These are phyloP conservation scores for Pelargonium myrrhifolium DNA, from an alignment of 441 rosid genomes.

Conservation along the genomic window DNA sequence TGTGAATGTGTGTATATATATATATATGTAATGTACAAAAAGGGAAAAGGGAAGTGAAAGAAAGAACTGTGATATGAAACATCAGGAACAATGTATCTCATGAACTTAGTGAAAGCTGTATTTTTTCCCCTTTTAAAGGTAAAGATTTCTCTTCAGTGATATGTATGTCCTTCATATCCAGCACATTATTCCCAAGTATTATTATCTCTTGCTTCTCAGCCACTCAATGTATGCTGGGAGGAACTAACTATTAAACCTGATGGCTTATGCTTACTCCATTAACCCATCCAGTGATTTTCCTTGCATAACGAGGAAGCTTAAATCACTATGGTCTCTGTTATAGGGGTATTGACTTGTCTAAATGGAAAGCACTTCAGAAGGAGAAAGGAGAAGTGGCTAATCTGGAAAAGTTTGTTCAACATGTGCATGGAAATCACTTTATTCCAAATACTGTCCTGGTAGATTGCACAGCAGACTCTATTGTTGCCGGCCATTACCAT, in stretches of 20 bases:
- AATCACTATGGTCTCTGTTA: constrained; percentile 14
- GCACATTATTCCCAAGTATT: not conserved
- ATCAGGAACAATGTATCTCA: too few relatives aligned
- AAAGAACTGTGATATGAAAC: too few relatives aligned
- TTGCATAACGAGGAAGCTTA: not conserved
- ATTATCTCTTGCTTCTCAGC: not conserved
- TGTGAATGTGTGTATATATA: too few relatives aligned
- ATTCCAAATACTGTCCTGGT: constrained; percentile 83
- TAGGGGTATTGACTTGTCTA: constrained; percentile 74
- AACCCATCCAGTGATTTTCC: not conserved
- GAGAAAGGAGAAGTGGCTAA: constrained; percentile 64
- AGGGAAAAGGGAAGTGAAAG: too few relatives aligned
- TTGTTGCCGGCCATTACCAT: constrained; percentile 57
- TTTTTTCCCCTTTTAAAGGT: too few relatives aligned
- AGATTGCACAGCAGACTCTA: constrained; percentile 86
- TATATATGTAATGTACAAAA: too few relatives aligned
- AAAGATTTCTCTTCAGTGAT: too few relatives aligned
- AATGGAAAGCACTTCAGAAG: constrained; percentile 61
- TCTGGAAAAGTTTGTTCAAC: constrained; percentile 60
- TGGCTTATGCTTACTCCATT: not conserved
- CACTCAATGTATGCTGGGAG: not conserved
- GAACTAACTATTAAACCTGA: not conserved
- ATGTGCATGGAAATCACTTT: constrained; percentile 74
- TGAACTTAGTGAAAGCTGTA: too few relatives aligned
- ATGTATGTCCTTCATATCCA: too few relatives aligned